Base-by-base conservation (phyloP, 1,139 yeast species). In the Pneumocystis murina region DNA sequence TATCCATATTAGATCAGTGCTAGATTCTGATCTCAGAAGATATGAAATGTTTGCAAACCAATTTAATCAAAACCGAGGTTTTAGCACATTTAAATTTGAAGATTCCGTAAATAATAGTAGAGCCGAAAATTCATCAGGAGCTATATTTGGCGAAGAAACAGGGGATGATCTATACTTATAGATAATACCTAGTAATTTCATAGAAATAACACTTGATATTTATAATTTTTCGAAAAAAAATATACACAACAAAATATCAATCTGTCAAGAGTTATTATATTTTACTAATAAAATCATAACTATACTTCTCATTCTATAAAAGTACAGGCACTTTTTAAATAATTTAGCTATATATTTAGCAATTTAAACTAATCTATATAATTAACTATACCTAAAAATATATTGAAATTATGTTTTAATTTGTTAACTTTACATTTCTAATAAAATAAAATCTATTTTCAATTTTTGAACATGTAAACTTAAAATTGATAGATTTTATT, bases 21-120 rank as follows among this genome's bases (percentile, higher is more conserved):
- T 95, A 61, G 98, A 94, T 74, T 87, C 97, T 60, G 98, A 94
- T 77, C 83, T 94, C 73, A 92, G 99, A 78, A 92, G 98, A 78
- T 94, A 94, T 75, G 98, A 94, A 79, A 95, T 97, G 17, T 94
- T 91, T 73, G 96, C 98, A 64, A 97, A 90, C 76, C 97, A 92
- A 78, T 82, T 94, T 75, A 94, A 86, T 76, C 66, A 64, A 66
- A 87, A 97, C 1, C 87, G 98, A 77, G 98, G 99, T 65, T 72
- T 86, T 77, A 70, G 79, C 76, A 73, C 77, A 64, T 77, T 77
- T 71, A 70, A 73, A 41, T 67, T 68, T 59, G 75, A 71, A 28
- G 70, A 67, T 59, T 72, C 70, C 16, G 12, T 12, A 48, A 24
- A 48, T 24, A 70, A 65, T 41, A 71, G 69, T 58, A 76, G 72